These are phyloP conservation scores for Leccinum boreale DNA, from an alignment of 768 basidiomycete genomes.

Conservation along the genomic window DNA sequence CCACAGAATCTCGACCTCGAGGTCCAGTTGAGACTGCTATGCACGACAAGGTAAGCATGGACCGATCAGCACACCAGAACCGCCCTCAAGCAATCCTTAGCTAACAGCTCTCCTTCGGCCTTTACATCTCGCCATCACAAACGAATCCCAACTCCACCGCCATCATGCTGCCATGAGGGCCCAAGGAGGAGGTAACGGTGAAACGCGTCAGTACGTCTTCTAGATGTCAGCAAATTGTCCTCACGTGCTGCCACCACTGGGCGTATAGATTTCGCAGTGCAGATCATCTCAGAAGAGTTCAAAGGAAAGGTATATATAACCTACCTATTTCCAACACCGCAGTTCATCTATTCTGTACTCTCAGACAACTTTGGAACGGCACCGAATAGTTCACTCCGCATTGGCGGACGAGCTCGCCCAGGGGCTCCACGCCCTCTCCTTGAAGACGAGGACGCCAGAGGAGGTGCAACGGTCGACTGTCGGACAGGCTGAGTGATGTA, in stretches of 20 bases:
- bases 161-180: slow-evolving; percentile 82
- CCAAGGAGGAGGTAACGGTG: slow-evolving; percentile 61
- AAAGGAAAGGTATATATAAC: slow-evolving; percentile 58
- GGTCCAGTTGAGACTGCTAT: slow-evolving; percentile 63
- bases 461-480: slow-evolving; percentile 36
- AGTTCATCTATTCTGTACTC: slow-evolving; percentile 8
- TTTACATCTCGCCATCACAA: slow-evolving; percentile 59
- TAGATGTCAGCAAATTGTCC: slow-evolving; percentile 10
- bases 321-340: slow-evolving; percentile 4
- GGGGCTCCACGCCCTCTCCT: slow-evolving; percentile 74
- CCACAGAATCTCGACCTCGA: slow-evolving; percentile 24
- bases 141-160: slow-evolving; percentile 83
- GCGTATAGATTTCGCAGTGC: slow-evolving; percentile 67
- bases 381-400: slow-evolving; percentile 73
- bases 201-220: slow-evolving; percentile 67
- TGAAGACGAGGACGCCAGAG: slow-evolving; percentile 68
- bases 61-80: slow-evolving; percentile 24
- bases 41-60: slow-evolving; percentile 47
- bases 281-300: slow-evolving; percentile 71
- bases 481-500: slow-evolving; percentile 21
- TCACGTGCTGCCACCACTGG: slow-evolving; percentile 22
- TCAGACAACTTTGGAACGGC: slow-evolving; percentile 75
- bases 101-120: slow-evolving; percentile 61
- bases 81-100: slow-evolving; percentile 38
- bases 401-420: slow-evolving; percentile 66